Evolutionary conservation across 176 grass and related monocot genomes (phyloP).

Genomic region (Alloteropsis semialata): DNA sequence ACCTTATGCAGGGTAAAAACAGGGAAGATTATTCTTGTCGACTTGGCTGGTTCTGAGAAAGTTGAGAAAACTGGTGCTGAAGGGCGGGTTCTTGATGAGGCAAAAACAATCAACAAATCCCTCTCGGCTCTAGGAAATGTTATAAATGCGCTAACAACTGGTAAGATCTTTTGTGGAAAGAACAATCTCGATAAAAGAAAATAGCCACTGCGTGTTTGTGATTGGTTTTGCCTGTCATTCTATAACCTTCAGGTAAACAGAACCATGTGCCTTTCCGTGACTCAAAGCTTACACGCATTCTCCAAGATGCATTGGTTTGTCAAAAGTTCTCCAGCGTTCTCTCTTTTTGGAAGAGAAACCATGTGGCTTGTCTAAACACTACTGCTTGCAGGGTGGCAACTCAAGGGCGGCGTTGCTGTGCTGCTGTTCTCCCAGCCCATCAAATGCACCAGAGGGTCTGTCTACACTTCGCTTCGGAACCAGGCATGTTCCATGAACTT

Average conservation of each 20-base stretch:
- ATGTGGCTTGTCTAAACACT: slow-evolving; percentile 8
- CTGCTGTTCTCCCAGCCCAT: slow-evolving; percentile 83
- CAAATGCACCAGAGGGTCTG: slow-evolving; percentile 72
- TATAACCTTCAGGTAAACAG: slow-evolving; percentile 61
- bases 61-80: slow-evolving; percentile 84
- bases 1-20: slow-evolving; percentile 49
- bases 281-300: slow-evolving; percentile 91
- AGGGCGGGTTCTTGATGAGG: slow-evolving; percentile 85
- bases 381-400: slow-evolving; percentile 68
- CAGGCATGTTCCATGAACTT: slow-evolving; percentile 45
- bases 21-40: slow-evolving; percentile 89
- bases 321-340: not conserved
- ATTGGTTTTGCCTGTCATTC: slow-evolving; percentile 12
- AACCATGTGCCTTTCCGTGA: slow-evolving; percentile 85
- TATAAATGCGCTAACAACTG: slow-evolving; percentile 82
- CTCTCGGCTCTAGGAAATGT: slow-evolving; percentile 89
- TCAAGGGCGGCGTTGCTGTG: slow-evolving; percentile 82
- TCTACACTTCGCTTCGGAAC: slow-evolving; percentile 88
- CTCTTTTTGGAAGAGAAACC: not conserved
- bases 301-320: slow-evolving; percentile 92
- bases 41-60: slow-evolving; percentile 92
- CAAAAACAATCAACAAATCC: slow-evolving; percentile 91
- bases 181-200: slow-evolving; percentile 1
- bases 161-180: slow-evolving; percentile 37
- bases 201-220: not conserved